phyloP scores from a whole-genome alignment of 176 grass and related monocot species.

The Tuctoria greenei region DNA sequence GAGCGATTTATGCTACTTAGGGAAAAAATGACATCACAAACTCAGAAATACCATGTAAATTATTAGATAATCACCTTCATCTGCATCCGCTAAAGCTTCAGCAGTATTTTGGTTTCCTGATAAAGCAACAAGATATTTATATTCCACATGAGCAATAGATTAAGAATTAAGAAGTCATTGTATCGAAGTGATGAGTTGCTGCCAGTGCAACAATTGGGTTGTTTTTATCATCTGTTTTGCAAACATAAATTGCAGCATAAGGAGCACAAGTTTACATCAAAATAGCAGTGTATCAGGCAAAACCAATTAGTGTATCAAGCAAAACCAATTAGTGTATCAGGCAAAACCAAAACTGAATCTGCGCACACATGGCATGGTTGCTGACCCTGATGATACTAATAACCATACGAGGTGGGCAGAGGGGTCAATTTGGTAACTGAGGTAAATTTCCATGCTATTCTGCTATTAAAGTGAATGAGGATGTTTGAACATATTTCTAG shows the following conservation, averaged over 20 bases:
- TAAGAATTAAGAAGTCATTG: not conserved
- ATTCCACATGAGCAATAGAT: not conserved
- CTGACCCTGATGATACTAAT: not conserved
- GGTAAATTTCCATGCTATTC: not conserved
- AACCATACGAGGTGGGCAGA: not conserved
- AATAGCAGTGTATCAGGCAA: not conserved
- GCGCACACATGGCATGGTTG: not conserved
- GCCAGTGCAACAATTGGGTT: conserved; percentile 4
- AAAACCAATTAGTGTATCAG: too few relatives aligned
- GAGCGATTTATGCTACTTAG: not conserved
- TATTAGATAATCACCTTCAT: conserved; percentile 62
- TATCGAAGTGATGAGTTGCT: not conserved
- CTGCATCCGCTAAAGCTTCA: conserved; percentile 67
- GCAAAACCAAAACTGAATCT: not conserved
- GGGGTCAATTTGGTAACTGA: not conserved
- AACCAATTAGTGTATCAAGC: not conserved
- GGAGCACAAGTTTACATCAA: not conserved
- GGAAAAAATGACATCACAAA: not conserved
- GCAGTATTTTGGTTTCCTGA: conserved; percentile 59
- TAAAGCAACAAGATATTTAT: conserved; percentile 30
- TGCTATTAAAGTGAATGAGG: not conserved
- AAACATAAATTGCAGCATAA: not conserved
- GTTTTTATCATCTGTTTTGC: conserved; percentile 18
- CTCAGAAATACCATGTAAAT: not conserved
- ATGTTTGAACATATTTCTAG: not conserved